Base-by-base conservation (phyloP, 768 basidiomycete genomes). In the Gautieria morchelliformis region DNA sequence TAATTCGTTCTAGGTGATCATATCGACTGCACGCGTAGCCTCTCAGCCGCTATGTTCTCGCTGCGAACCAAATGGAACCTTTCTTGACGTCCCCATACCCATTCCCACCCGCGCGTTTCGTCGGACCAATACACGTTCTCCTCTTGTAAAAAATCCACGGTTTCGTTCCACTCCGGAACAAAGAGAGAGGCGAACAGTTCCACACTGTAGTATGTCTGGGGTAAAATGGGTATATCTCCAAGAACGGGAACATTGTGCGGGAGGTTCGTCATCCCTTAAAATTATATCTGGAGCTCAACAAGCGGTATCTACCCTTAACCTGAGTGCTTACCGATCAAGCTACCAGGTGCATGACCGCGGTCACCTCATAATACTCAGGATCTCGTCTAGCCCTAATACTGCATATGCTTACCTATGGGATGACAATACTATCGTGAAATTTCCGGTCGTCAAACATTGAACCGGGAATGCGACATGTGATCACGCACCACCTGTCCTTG, bases 321-420 rank as follows among this genome's bases (percentile, higher is more conserved):
- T 19, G 6, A 30, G 33, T 58, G 56, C 71, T 62, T 63, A 71
- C 77, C 78, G 24, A 79, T 75, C n/a, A 78, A 72, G 48, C 75
- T 72, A 3, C 78, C 79, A 17, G 78, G 74, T 40, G 74, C 73
- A 64, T 81, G 79, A 17, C 79, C 80, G 72, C 75, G 80, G 61
- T 79, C 78, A 24, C 80, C 66, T 57, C 11, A 12, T 3, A n/a
- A 22, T 27, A 27, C 27, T 27, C 27, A 27, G 27, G 27, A 27
- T 27, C 27, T 27, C 5, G 27, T 5, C 27, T 27, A 27, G 27
- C 27, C 27, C 27, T 5, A 5, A 27, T 27, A 27, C 27, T 27
- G 27, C 3, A 2, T 3, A 37, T 9, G 35, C 61, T 78, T 78
- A 32, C 80, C 77, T 41, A 81, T 80, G 6, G 80, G 78, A 67